Base-by-base conservation (phyloP, 2,329 filamentous ascomycete genomes). In the Calonectria pauciramosa region DNA sequence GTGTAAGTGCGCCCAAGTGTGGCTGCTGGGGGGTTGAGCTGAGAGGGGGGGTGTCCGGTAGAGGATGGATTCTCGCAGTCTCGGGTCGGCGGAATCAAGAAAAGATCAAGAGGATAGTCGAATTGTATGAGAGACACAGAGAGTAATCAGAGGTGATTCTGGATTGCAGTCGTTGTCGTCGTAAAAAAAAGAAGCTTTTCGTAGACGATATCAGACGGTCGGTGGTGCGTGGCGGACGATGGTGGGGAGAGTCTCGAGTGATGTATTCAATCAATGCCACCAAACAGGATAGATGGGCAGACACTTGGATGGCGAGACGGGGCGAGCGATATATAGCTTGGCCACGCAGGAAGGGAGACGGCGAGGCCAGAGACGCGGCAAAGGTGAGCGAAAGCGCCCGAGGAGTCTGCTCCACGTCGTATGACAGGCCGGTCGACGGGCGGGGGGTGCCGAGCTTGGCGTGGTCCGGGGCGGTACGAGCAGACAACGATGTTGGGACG, bases 261-360 rank as follows among this genome's bases (percentile, higher is more conserved):
- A 81, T 80, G 79, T 81, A 76, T 75, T 79, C 71, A 70, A 75
- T 76, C 73, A 75, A 78, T 77, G 72, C 41, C 74, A 74, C 70
- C 76, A 78, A 60, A 75, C 60, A 65, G 74, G 64, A 78, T 56
- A 73, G 72, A 80, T 80, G 79, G 77, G 77, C 78, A 80, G 79
- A 80, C 72, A 75, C 72, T 79, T 74, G 75, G 75, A 80, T 80
- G 79, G 79, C 71, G 78, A 81, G 79, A 81, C 79, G 79, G 79
- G 79, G 77, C 78, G 78, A 79, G 79, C 79, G 79, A 81, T 81
- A 81, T 81, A 81, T 81, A 81, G 79, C 73, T 78, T 77, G 69
- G 74, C 67, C 71, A 66, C 75, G 68, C 28, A 59, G 73, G 60
- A 60, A 38, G 56, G 32, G 34, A 36, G 13, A 67, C 73, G 63